These are phyloP conservation scores for Annona squamosa DNA, from an alignment of 164 flowering plant species.

Conservation along the genomic window DNA sequence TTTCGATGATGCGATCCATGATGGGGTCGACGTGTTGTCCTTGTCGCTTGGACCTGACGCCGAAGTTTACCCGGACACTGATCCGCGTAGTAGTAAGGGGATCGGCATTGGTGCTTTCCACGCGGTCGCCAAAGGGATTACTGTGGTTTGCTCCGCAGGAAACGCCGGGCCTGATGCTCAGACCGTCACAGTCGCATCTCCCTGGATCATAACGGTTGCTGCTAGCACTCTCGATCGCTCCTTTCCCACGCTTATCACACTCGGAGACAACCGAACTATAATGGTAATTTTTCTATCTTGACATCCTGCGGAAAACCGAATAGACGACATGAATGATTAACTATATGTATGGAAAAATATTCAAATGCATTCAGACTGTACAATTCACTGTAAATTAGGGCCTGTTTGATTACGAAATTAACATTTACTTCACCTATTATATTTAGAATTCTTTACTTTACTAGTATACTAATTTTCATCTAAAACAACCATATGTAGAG, in stretches of 20 bases:
- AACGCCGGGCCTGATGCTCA: constrained; percentile 34
- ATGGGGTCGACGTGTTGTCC: constrained; percentile 28
- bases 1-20: constrained; percentile 25
- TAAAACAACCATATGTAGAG: no score
- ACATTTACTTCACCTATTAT: no score
- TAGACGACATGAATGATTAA: no score
- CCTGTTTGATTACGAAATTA: no score
- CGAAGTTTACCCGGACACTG: constrained; percentile 14
- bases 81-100: constrained; percentile 17
- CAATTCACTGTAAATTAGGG: no score
- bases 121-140: constrained; percentile 45
- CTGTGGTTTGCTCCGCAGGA: constrained; percentile 45
- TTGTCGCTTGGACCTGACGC: constrained; percentile 14
- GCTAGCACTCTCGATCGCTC: constrained; percentile 61
- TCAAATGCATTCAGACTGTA: no score
- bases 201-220: constrained; percentile 63
- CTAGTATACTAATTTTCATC: no score
- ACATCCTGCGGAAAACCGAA: no score
- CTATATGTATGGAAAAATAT: no score
- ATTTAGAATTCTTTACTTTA: no score
- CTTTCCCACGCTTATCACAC: constrained; percentile 27
- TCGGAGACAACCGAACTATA: constrained; percentile 21
- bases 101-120: constrained; percentile 49
- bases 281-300: not conserved
- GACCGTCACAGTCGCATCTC: constrained; percentile 34